Evolutionary conservation across 129 eudicot species (phyloP).

Genomic region (Artemisia argyi): DNA sequence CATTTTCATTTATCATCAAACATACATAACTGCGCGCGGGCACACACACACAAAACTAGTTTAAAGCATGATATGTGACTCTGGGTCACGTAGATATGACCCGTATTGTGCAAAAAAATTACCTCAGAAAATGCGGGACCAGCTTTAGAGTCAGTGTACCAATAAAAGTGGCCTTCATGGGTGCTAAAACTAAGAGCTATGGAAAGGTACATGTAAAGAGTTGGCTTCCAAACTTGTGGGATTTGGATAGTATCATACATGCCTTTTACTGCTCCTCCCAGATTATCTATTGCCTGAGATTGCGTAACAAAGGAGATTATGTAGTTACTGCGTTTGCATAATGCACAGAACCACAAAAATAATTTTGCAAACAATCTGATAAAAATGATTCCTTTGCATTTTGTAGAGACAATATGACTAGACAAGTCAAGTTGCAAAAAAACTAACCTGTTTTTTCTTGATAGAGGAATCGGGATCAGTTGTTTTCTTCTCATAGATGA

Average conservation of each 20-base stretch:
- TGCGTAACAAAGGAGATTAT: no score
- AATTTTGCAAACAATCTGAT: not conserved
- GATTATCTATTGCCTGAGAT: slow-evolving; percentile 34
- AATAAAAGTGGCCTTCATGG: slow-evolving; percentile 69
- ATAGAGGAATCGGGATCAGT: slow-evolving; percentile 16
- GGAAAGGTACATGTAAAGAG: slow-evolving; percentile 56
- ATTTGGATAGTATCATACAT: slow-evolving; percentile 49
- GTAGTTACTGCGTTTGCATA: no score
- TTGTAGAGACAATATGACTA: no score
- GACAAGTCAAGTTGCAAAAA: no score
- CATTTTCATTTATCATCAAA: not conserved
- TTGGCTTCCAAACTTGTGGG: slow-evolving; percentile 69
- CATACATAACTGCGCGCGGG: not conserved
- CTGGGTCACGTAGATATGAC: not conserved
- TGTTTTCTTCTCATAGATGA: slow-evolving; percentile 42
- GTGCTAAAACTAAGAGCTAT: slow-evolving; percentile 55
- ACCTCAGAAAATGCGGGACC: slow-evolving; percentile 74
- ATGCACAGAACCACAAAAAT: no score
- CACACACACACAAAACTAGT: not conserved
- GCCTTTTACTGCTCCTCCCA: slow-evolving; percentile 47
- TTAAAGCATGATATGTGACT: not conserved
- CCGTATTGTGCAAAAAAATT: not conserved
- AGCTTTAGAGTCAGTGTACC: slow-evolving; percentile 61
- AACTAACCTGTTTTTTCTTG: slow-evolving; percentile 36
- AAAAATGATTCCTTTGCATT: no score